Evolutionary conservation across 1,284 basidiomycete genomes (phyloP).

Genomic region (Microbotryum scabiosae): DNA sequence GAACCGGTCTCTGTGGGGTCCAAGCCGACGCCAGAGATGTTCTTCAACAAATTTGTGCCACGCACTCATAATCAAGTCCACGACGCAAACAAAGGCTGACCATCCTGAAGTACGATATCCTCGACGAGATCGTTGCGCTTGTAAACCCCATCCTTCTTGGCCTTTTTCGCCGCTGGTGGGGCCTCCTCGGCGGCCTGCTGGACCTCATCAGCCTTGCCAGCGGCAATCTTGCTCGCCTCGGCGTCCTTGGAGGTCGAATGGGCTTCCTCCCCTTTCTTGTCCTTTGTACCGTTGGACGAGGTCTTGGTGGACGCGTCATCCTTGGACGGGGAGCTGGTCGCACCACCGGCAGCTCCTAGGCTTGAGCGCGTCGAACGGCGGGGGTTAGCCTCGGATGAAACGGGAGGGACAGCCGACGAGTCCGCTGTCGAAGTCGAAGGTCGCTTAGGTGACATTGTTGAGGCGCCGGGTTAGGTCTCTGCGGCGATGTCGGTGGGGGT

Average conservation of each 20-base stretch:
- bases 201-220: not conserved
- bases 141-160: constrained; percentile 2
- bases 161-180: constrained; percentile 24
- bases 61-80: constrained; percentile 3
- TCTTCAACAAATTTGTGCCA: no score
- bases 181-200: constrained; percentile 1
- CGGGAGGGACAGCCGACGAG: not conserved
- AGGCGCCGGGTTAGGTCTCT: no score
- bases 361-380: not conserved
- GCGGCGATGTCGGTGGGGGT: no score
- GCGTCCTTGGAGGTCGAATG: constrained; percentile 11
- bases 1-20: constrained; percentile 44
- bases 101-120: constrained; percentile 55
- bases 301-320: not conserved
- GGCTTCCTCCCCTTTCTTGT: constrained; percentile 19
- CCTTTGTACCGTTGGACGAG: not conserved
- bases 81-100: constrained; percentile 22
- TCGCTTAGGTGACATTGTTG: constrained; percentile 7
- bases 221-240: not conserved
- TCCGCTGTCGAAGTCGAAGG: not conserved
- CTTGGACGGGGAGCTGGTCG: not conserved
- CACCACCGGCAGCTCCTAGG: not conserved
- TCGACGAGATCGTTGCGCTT: constrained; percentile 67
- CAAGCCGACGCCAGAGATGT: not conserved
- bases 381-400: not conserved